Evolutionary conservation across 2,329 filamentous ascomycete genomes (phyloP).

Genomic region (Microdochium nivale): DNA sequence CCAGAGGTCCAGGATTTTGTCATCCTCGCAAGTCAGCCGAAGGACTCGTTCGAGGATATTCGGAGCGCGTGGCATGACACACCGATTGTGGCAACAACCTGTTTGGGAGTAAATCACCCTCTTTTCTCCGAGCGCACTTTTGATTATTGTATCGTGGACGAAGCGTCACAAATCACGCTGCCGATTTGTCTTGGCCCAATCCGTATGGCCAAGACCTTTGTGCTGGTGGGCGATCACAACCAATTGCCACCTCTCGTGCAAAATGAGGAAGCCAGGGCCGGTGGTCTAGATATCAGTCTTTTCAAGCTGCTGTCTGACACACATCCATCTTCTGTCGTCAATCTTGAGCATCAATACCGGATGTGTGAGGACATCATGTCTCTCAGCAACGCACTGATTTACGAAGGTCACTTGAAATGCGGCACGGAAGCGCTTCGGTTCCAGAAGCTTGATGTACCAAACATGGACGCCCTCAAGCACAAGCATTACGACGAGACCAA

Average conservation of each 20-base stretch:
- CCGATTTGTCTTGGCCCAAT: slow-evolving; percentile 93
- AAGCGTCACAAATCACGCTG: slow-evolving; percentile 93
- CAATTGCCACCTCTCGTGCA: slow-evolving; percentile 91
- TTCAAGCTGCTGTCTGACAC: slow-evolving; percentile 90
- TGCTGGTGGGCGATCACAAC: slow-evolving; percentile 93
- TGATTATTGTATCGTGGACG: slow-evolving; percentile 97
- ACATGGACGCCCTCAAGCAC: slow-evolving; percentile 49
- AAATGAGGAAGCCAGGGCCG: slow-evolving; percentile 77
- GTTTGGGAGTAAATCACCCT: slow-evolving; percentile 81
- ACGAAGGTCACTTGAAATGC: slow-evolving; percentile 82
- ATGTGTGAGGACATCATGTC: slow-evolving; percentile 98
- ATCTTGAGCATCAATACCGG: slow-evolving; percentile 90
- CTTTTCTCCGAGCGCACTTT: slow-evolving; percentile 85
- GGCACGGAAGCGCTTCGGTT: slow-evolving; percentile 69
- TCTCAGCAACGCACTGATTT: slow-evolving; percentile 87
- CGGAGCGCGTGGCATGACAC: slow-evolving; percentile 76
- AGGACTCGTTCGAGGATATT: slow-evolving; percentile 73
- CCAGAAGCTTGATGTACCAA: slow-evolving; percentile 59
- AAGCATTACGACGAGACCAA: slow-evolving; percentile 48
- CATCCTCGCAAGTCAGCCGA: slow-evolving; percentile 65
- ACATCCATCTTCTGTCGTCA: slow-evolving; percentile 82
- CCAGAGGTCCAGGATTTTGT: slow-evolving; percentile 81
- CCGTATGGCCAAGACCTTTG: slow-evolving; percentile 83
- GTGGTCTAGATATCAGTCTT: slow-evolving; percentile 83
- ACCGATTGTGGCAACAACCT: slow-evolving; percentile 89